phyloP scores from a whole-genome alignment of 768 basidiomycete genomes.

The Tubosaeta sp. region DNA sequence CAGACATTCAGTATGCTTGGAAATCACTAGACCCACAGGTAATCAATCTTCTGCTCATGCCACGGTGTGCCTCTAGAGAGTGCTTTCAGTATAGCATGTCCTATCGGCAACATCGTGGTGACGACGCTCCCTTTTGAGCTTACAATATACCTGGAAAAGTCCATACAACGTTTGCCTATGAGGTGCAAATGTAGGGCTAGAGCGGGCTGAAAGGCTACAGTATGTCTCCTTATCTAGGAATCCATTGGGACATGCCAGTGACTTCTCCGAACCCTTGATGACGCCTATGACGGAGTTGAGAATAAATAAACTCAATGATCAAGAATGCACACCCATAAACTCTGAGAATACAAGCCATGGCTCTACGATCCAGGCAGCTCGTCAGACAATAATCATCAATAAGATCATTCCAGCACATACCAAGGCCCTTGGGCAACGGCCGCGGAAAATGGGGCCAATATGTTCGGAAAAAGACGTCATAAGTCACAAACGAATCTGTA shows the following conservation, averaged over 20 bases:
- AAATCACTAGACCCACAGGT: conserved; percentile 48
- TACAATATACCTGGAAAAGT: conserved; percentile 51
- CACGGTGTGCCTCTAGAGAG: conserved; percentile 28
- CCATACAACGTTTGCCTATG: conserved; percentile 47
- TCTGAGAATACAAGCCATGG: conserved; percentile 61
- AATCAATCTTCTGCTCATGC: conserved; percentile 46
- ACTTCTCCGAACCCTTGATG: conserved; percentile 61
- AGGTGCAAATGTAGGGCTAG: conserved; percentile 50
- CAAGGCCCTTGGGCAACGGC: conserved; percentile 46
- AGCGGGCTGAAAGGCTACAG: conserved; percentile 44
- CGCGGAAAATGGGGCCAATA: conserved; percentile 64
- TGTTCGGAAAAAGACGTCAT: conserved; percentile 39
- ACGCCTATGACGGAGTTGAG: conserved; percentile 38
- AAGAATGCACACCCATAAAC: conserved; percentile 48
- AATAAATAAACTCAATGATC: background rate
- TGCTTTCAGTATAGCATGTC: conserved; percentile 46
- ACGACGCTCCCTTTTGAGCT: conserved; percentile 36
- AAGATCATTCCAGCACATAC: conserved; percentile 29
- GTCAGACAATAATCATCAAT: background rate
- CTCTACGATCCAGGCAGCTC: conserved; percentile 35
- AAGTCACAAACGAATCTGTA: conserved; percentile 37
- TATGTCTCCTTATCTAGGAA: conserved; percentile 46
- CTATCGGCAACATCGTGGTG: conserved; percentile 61
- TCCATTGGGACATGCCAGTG: conserved; percentile 33
- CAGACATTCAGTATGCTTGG: no score